Conservation (phyloP, 257 asterid species). For the Datura wrightii region DNA sequence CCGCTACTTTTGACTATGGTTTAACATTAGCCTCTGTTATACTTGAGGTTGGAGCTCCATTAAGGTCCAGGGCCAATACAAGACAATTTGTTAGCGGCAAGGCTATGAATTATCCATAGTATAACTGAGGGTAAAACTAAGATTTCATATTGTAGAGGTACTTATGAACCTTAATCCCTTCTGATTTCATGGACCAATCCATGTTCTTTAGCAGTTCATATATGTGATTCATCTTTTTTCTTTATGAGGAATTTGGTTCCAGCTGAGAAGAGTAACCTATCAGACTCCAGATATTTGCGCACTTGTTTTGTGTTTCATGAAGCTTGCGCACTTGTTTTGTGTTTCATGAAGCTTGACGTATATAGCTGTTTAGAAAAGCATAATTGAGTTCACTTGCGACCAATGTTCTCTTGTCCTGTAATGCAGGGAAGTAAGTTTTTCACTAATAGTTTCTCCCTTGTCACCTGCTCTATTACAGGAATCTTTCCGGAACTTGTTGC, state of each 20-base stretch:
- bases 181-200: neutral
- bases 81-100: neutral
- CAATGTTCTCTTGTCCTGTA: neutral
- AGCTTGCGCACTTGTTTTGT: neutral
- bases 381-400: neutral
- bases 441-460: neutral
- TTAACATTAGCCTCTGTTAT: too few species aligned
- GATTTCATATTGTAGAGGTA: neutral
- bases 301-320: neutral
- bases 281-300: neutral
- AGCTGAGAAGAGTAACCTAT: neutral
- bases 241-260: neutral
- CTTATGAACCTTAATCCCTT: neutral
- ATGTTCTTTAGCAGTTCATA: neutral
- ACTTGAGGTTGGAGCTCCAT: too few species aligned
- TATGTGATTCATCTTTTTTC: neutral
- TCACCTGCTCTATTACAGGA: constrained; percentile 49
- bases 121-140: neutral
- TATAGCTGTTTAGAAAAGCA: neutral
- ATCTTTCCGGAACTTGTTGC: constrained; percentile 72
- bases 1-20: too few species aligned
- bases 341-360: neutral
- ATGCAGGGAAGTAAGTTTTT: neutral
- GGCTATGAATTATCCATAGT: neutral
- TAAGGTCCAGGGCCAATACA: neutral